A percentile compares a stretch with the other conserved stretches of the same genome.
phyloP scores from a whole-genome alignment of 495 filamentous ascomycete genomes.

The Neurospora sp. region DNA sequence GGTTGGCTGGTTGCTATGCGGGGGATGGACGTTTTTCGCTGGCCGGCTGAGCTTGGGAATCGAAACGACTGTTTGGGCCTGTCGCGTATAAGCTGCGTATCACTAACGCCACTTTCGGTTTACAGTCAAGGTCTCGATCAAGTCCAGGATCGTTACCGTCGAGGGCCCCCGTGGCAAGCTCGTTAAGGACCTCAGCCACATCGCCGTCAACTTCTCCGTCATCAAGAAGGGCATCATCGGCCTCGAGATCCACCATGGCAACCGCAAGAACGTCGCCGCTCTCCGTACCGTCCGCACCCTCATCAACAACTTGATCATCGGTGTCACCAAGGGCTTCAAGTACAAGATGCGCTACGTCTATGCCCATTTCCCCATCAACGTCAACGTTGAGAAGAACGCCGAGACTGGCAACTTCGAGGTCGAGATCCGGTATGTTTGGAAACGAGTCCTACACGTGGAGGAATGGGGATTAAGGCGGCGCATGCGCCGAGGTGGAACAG shows the following conservation, averaged over 20 bases:
- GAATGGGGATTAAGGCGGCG: not conserved
- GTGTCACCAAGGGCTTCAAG: conserved; percentile 97
- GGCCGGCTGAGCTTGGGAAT: not conserved
- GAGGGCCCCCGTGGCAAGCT: conserved; percentile 96
- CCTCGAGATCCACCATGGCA: conserved; percentile 95
- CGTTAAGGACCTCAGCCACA: conserved; percentile 87
- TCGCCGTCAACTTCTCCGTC: conserved; percentile 88
- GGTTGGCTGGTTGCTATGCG: not conserved
- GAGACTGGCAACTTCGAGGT: conserved; percentile 83
- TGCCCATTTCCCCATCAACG: conserved; percentile 99
- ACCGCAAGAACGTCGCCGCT: conserved; percentile 92
- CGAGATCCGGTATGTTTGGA: conserved; percentile 82
- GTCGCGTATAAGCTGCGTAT: conserved; percentile 1
- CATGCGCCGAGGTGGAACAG: not conserved
- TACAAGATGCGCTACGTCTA: conserved; percentile 99
- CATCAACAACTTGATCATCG: conserved; percentile 96
- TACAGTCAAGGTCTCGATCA: conserved; percentile 90
- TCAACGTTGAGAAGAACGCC: conserved; percentile 92
- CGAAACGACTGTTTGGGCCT: not conserved
- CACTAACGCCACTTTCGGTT: conserved; percentile 9
- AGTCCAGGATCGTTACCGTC: conserved; percentile 88
- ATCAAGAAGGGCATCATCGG: conserved; percentile 73
- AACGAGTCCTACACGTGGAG: not conserved
- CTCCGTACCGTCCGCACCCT: conserved; percentile 94
- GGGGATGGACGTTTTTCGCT: not conserved